Evolutionary conservation across 441 rosid species (phyloP).

Genomic region (Gossypium trilobum): DNA sequence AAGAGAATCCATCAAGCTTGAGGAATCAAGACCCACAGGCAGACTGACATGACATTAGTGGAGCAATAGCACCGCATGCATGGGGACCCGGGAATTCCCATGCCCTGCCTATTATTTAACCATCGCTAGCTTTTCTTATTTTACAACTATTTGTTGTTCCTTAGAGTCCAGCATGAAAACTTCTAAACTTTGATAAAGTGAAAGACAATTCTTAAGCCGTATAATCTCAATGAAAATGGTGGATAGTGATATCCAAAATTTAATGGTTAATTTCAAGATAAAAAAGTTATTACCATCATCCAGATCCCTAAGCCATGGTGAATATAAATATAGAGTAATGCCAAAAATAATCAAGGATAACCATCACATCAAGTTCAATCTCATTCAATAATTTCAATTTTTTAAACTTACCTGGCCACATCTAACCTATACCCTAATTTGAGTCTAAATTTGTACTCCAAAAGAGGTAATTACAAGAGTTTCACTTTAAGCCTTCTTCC

Average conservation of each 20-base stretch:
- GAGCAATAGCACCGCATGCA: neutral
- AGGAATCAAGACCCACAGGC: neutral
- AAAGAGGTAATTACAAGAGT: no score
- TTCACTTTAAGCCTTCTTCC: no score
- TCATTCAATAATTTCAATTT: no score
- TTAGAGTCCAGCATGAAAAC: neutral
- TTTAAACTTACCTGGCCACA: no score
- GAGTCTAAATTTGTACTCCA: no score
- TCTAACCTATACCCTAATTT: no score
- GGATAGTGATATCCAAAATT: neutral
- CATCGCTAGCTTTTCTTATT: neutral
- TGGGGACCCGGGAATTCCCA: conserved; percentile 5
- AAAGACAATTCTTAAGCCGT: neutral
- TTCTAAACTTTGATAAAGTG: neutral
- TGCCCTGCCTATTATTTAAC: neutral
- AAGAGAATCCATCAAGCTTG: conserved; percentile 12
- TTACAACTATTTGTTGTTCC: neutral
- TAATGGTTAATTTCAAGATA: neutral
- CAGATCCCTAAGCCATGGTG: no score
- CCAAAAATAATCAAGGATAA: no score
- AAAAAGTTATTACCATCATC: no score
- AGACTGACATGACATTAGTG: conserved; percentile 8
- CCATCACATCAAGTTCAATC: no score
- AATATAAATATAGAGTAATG: no score
- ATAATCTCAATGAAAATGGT: neutral